Base-by-base conservation (phyloP, 345 rosid genomes). In the Eucalyptus curtisii region DNA sequence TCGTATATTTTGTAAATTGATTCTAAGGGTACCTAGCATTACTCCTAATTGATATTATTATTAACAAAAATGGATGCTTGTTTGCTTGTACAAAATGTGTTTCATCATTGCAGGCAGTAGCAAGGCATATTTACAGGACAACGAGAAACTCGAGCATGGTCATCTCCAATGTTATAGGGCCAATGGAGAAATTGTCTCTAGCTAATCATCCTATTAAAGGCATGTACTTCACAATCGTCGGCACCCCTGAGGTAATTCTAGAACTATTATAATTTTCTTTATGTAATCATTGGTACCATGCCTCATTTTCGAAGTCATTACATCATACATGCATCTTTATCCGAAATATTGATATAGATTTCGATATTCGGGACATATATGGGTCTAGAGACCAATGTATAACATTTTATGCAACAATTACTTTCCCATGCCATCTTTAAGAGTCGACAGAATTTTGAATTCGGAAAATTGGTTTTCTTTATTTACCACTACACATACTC, bases 141-240 rank as follows among this genome's bases (percentile, higher is more conserved):
- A 17, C 90, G n/a, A 91, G 59, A 86, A 95, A 92, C 64, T 88
- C 93, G 20, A 95, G 95, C 94, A 91, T 94, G 94, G 80, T 90
- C 22, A 90, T 95, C 42, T 89, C 96, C 86, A 94, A 95, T 48
- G 8, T 95, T 48, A 90, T 93, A 12, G 95, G 96, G 30, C 95
- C 93, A 1, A 30, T 89, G 45, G 95, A 95, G 88, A 37, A 52
- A 57, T 93, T 92, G 94, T 90, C 93, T 68, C 92, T 95, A 64
- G 93, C 91, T 88, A 84, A 89, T 88, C 95, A 92, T 90, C 96
- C 96, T 5, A 30, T 94, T 37, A 90, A 90, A 85, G 93, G 95
- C 87, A 64, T 93, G 16, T 95, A 94, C 86, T 94, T 15, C 57
- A 88, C 89, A 90, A 91, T 92, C 8, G 66, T 64, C 10, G 94